These are phyloP conservation scores for Arbutus unedo DNA, from an alignment of 148 eudicot species.

Conservation along the genomic window DNA sequence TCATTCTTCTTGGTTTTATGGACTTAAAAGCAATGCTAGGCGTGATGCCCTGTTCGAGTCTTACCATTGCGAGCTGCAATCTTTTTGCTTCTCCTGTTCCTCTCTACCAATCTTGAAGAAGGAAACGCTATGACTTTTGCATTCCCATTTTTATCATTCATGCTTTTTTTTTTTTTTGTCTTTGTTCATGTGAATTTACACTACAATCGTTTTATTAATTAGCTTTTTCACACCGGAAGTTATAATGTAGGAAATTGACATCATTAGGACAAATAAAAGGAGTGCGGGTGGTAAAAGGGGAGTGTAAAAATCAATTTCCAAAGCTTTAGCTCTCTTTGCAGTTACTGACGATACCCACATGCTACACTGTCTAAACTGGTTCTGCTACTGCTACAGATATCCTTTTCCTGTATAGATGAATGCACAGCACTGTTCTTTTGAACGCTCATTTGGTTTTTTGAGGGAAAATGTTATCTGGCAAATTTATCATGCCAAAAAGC, in stretches of 20 bases:
- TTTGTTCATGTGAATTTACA: too few relatives aligned
- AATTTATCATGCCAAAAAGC: neutral
- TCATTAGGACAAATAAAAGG: too few relatives aligned
- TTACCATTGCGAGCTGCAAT: neutral
- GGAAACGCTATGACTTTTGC: too few relatives aligned
- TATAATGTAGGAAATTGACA: too few relatives aligned
- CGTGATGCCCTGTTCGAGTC: neutral
- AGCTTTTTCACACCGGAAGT: too few relatives aligned
- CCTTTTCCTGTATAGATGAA: conserved; percentile 6
- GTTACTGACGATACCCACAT: conserved; percentile 27
- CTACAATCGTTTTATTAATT: too few relatives aligned
- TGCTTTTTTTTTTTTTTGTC: too few relatives aligned
- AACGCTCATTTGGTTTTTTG: neutral
- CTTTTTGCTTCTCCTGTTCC: neutral
- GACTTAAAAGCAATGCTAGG: neutral
- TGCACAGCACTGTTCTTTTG: conserved; percentile 2
- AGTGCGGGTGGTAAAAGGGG: too few relatives aligned
- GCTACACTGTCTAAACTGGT: conserved; percentile 18
- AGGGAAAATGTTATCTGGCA: neutral
- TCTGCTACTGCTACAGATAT: conserved; percentile 13
- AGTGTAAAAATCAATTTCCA: too few relatives aligned
- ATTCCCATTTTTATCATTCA: too few relatives aligned
- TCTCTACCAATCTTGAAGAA: neutral
- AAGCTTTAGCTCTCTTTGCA: conserved; percentile 9
- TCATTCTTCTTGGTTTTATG: neutral